These are phyloP conservation scores for Anisodus tanguticus DNA, from an alignment of 257 asterid genomes.

Conservation along the genomic window DNA sequence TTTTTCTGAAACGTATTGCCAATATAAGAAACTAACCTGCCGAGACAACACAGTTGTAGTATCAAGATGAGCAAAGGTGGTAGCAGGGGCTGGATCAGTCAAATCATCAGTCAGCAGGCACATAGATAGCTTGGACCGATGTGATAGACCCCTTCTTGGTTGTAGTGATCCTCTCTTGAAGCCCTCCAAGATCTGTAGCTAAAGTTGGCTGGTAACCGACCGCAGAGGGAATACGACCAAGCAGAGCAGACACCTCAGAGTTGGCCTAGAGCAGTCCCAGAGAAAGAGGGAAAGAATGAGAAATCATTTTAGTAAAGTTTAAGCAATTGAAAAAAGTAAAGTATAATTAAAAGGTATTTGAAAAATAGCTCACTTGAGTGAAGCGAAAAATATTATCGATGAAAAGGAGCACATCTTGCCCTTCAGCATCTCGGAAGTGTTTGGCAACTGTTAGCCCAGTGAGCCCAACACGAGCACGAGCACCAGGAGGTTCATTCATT, in stretches of 20 bases:
- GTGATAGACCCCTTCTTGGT: slow-evolving; percentile 59
- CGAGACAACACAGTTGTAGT: slow-evolving; percentile 62
- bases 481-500: slow-evolving; percentile 44
- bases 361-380: slow-evolving; percentile 32
- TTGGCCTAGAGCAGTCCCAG: slow-evolving; percentile 62
- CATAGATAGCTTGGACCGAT: slow-evolving; percentile 44
- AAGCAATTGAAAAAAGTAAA: not conserved
- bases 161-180: slow-evolving; percentile 95
- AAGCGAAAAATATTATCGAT: slow-evolving; percentile 40
- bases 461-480: slow-evolving; percentile 38
- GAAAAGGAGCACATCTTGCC: slow-evolving; percentile 41
- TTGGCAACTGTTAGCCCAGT: slow-evolving; percentile 39
- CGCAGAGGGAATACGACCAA: slow-evolving; percentile 98
- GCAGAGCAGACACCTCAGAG: slow-evolving; percentile 98
- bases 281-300: not conserved
- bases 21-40: slow-evolving; percentile 47
- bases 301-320: not conserved
- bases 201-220: slow-evolving; percentile 97
- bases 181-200: slow-evolving; percentile 99
- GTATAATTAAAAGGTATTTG: not conserved
- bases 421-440: slow-evolving; percentile 43
- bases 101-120: slow-evolving; percentile 44
- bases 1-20: not conserved
- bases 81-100: slow-evolving; percentile 45
- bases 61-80: slow-evolving; percentile 45